These are phyloP conservation scores for Candolleomyces eurysporus DNA, from an alignment of 768 basidiomycete species.

Conservation along the genomic window DNA sequence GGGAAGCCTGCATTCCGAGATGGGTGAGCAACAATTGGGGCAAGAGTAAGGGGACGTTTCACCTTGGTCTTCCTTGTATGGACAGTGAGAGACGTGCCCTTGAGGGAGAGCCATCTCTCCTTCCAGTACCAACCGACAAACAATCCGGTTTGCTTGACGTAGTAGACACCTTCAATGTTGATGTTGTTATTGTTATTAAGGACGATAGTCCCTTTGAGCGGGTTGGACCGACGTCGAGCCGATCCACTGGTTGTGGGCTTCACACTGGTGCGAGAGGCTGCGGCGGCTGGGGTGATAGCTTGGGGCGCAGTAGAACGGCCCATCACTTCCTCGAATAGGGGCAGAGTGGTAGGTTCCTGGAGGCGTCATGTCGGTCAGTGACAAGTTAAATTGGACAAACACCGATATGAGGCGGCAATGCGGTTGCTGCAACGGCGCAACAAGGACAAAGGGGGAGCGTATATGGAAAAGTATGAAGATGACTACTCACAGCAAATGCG, in stretches of 20 bases:
- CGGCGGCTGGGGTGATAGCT: neutral
- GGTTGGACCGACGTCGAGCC: conserved; percentile 15
- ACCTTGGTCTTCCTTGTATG: conserved; percentile 70
- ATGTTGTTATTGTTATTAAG: conserved; percentile 24
- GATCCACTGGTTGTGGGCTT: conserved; percentile 8
- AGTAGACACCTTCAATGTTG: conserved; percentile 57
- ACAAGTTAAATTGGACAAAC: conserved; percentile 4
- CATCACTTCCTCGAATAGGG: conserved; percentile 11
- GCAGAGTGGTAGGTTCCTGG: conserved; percentile 8
- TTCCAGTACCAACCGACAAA: conserved; percentile 76
- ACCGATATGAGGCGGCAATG: neutral
- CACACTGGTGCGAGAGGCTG: conserved; percentile 12
- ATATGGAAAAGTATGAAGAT: conserved; percentile 1
- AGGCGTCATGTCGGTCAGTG: neutral
- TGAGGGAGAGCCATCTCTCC: conserved; percentile 73
- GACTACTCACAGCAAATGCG: conserved; percentile 27
- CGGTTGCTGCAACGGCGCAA: neutral
- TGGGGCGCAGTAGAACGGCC: conserved; percentile 3
- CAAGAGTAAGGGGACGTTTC: conserved; percentile 21
- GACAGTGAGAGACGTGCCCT: conserved; percentile 61
- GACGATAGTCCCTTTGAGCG: conserved; percentile 5
- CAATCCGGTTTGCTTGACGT: conserved; percentile 70
- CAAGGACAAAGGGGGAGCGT: neutral
- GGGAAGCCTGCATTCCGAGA: conserved; percentile 17
- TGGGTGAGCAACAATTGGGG: neutral